A percentile compares a stretch with the other conserved stretches of the same genome.
Conservation (phyloP, 2,329 filamentous ascomycete species). For the Magnaporthiopsis incrustans region DNA sequence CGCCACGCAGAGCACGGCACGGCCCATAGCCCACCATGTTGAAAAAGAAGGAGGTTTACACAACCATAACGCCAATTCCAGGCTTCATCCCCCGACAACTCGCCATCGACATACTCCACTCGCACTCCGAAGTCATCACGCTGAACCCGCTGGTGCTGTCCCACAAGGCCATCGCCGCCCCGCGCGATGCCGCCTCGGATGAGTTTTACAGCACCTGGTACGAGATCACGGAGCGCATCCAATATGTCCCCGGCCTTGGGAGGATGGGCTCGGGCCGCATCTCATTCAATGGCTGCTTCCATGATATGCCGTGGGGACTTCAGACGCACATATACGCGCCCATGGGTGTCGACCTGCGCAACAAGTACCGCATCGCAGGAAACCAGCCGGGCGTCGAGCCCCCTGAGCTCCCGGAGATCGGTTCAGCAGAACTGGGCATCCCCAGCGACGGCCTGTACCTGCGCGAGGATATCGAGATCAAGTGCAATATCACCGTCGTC, state of each 20-base stretch:
- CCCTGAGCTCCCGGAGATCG: conserved; percentile 53
- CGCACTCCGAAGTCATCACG: conserved; percentile 62
- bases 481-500: conserved; percentile 58
- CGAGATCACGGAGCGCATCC: conserved; percentile 62
- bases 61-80: conserved; percentile 62
- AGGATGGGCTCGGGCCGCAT: conserved; percentile 58
- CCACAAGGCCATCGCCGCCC: conserved; percentile 56
- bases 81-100: conserved; percentile 63
- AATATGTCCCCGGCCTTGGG: conserved; percentile 59
- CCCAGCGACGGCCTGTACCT: conserved; percentile 60
- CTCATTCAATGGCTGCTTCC: conserved; percentile 63
- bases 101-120: conserved; percentile 64
- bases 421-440: conserved; percentile 47
- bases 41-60: conserved; percentile 58
- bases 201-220: conserved; percentile 71
- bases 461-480: conserved; percentile 63
- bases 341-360: conserved; percentile 57
- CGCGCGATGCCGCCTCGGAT: conserved; percentile 58
- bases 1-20: not conserved
- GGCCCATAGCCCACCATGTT: conserved; percentile 29
- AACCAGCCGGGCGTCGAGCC: conserved; percentile 60
- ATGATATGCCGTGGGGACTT: conserved; percentile 63
- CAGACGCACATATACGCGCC: conserved; percentile 67
- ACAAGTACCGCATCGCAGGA: conserved; percentile 59
- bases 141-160: conserved; percentile 60